phyloP scores from a whole-genome alignment of 2,329 filamentous ascomycete species.

The Phyllosticta citrichinensis region DNA sequence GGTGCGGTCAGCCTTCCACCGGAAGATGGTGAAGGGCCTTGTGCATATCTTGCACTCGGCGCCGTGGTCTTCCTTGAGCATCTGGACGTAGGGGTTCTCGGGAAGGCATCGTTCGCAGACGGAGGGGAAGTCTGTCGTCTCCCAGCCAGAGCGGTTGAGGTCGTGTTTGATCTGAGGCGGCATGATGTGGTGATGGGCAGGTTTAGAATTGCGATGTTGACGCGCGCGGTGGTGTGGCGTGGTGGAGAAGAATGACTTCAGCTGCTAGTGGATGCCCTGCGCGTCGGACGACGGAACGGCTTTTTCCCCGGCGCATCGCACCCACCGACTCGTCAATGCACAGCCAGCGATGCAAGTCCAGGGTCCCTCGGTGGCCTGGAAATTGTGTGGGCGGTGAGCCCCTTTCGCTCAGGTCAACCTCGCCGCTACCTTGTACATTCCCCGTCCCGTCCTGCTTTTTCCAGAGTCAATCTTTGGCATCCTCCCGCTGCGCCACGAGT shows the following conservation, averaged over 20 bases:
- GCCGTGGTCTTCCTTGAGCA: slow-evolving; percentile 95
- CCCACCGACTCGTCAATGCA: background rate
- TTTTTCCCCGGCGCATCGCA: background rate
- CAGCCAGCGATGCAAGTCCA: background rate
- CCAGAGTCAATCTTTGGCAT: background rate
- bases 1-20: slow-evolving; percentile 87
- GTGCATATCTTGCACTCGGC: slow-evolving; percentile 83
- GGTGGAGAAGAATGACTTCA: background rate
- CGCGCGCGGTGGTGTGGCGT: background rate
- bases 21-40: slow-evolving; percentile 88
- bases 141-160: slow-evolving; percentile 90
- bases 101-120: slow-evolving; percentile 89
- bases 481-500: background rate
- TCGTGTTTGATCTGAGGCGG: slow-evolving; percentile 93
- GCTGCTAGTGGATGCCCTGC: background rate
- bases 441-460: background rate
- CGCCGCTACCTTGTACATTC: background rate
- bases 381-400: background rate
- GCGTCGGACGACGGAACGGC: background rate
- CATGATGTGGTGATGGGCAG: slow-evolving; percentile 41
- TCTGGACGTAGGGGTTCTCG: slow-evolving; percentile 95
- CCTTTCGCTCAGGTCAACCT: background rate
- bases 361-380: background rate
- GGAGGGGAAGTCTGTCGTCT: slow-evolving; percentile 81
- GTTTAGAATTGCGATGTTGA: background rate